Base-by-base conservation (phyloP, 1,284 basidiomycete species). In the Cryptococcus neoformans region DNA sequence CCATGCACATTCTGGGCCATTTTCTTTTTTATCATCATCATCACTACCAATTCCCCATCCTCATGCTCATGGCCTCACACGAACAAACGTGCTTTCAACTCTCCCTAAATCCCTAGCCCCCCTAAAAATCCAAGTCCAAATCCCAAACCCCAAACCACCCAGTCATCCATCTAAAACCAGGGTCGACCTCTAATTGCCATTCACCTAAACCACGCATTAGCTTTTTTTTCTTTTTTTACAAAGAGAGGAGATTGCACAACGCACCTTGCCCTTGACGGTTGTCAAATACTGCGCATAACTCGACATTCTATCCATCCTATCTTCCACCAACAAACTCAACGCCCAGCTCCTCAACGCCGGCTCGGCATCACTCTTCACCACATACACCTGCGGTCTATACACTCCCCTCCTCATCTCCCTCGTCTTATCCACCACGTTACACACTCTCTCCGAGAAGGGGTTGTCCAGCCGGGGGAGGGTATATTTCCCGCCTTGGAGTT, bases 281-380 rank as follows among this genome's bases (percentile, higher is more conserved):
- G 82, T 83, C 65, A 94, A 82, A 76, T 92, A 99, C 78, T 98
- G 95, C 70, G 92, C 88, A 78, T 99, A 99, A 75, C 92, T 95
- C 48, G 92, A 92, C 71, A 93, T 83, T 62, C 90, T 87, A 76
- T 99, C 96, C 70, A 92, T 88, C 58, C 96, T 87, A 78, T 99
- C 96, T 79, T 99, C 94, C 68, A 99, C 88, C 67, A 99, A 84
- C 74, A 87, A 84, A 72, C 90, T 93, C 63, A 99, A 82, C 0
- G 95, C 96, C 94, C 94, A 98, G 64, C 92, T 83, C 58, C 94
- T 82, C 72, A 99, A 80, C 49, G 92, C 87, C 2, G 92, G 90
- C 78, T 99, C 96, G 55, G 93, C 95, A 69, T 99, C 96, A 75
- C 96, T 93, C 80, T 99, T 99, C 69, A 98, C 94, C 45, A 99